phyloP scores from a whole-genome alignment of 768 basidiomycete species.

The Rhodocollybia butyracea region DNA sequence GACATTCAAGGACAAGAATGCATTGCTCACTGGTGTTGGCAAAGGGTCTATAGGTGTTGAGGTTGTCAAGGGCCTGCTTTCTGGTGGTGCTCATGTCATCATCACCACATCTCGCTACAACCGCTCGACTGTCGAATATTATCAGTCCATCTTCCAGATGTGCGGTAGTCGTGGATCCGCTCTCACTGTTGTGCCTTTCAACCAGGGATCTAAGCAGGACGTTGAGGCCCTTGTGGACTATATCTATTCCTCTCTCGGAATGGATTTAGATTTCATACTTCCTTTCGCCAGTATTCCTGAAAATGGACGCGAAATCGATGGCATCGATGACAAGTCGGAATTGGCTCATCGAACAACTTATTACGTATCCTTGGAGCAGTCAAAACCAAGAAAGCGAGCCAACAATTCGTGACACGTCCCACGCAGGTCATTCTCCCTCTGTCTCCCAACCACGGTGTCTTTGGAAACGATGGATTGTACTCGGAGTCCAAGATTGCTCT shows the following conservation, averaged over 20 bases:
- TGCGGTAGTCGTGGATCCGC: slow-evolving; percentile 95
- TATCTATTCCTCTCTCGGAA: slow-evolving; percentile 90
- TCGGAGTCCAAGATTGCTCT: slow-evolving; percentile 98
- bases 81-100: slow-evolving; percentile 94
- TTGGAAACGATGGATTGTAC: slow-evolving; percentile 97
- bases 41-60: slow-evolving; percentile 98
- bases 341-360: slow-evolving; percentile 96
- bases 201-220: slow-evolving; percentile 98
- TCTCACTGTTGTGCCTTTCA: slow-evolving; percentile 97
- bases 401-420: slow-evolving; percentile 94
- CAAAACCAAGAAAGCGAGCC: slow-evolving; percentile 96
- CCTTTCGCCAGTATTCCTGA: slow-evolving; percentile 99
- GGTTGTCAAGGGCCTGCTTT: slow-evolving; percentile 92
- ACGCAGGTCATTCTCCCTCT: slow-evolving; percentile 98
- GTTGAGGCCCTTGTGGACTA: slow-evolving; percentile 98
- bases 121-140: slow-evolving; percentile 95
- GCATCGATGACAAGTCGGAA: slow-evolving; percentile 95
- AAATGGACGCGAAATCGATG: slow-evolving; percentile 97
- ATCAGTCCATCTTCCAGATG: slow-evolving; percentile 96
- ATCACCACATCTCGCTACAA: slow-evolving; percentile 98
- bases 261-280: slow-evolving; percentile 98
- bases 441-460: slow-evolving; percentile 96
- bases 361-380: slow-evolving; percentile 95
- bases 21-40: slow-evolving; percentile 94
- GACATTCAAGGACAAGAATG: slow-evolving; percentile 99